phyloP scores from a whole-genome alignment of 2,329 filamentous ascomycete species.

The Phoma sp. region DNA sequence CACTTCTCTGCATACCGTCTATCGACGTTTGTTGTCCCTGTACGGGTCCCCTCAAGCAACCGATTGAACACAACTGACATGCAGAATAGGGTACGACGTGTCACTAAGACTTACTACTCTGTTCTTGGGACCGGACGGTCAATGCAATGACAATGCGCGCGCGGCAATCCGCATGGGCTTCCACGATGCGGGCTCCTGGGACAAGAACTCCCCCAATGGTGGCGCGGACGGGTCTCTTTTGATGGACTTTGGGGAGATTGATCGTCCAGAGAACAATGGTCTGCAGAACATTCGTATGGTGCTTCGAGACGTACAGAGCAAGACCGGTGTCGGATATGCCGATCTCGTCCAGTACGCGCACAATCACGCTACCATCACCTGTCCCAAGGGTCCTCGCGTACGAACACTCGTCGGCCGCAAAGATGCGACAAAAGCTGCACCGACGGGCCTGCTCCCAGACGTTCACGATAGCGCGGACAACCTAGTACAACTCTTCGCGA shows the following conservation, averaged over 20 bases:
- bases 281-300: conserved; percentile 51
- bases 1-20: conserved; percentile 24
- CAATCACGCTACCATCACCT: conserved; percentile 56
- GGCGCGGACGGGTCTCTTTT: conserved; percentile 53
- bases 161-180: conserved; percentile 45
- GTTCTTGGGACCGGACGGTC: conserved; percentile 31
- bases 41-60: conserved; percentile 14
- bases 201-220: conserved; percentile 42
- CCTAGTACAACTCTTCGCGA: conserved; percentile 55
- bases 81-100: conserved; percentile 35
- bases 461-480: conserved; percentile 49
- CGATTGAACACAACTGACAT: neutral
- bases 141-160: conserved; percentile 45
- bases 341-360: conserved; percentile 61
- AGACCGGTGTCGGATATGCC: conserved; percentile 57
- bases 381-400: conserved; percentile 60
- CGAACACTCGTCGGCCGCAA: conserved; percentile 57
- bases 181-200: conserved; percentile 45
- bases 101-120: conserved; percentile 35
- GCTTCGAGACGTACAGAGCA: conserved; percentile 48
- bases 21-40: conserved; percentile 42
- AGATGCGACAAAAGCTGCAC: conserved; percentile 51
- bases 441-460: conserved; percentile 55
- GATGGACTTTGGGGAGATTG: conserved; percentile 46
- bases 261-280: conserved; percentile 52